Conservation (phyloP, 352 stramenopile genomes). For the Globisporangium sylvaticum region DNA sequence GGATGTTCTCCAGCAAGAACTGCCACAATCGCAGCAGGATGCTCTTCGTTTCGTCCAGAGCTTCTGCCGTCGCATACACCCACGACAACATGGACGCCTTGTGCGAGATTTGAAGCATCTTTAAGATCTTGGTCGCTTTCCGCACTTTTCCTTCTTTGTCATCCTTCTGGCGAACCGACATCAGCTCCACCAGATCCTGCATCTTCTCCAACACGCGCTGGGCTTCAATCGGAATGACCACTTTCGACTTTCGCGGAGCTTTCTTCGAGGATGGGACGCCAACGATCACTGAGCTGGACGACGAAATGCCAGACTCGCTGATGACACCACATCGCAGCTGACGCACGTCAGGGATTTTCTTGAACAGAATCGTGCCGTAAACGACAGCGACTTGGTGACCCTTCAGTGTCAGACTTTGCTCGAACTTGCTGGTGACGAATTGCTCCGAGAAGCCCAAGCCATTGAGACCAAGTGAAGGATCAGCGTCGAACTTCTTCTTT, state of each 20-base stretch:
- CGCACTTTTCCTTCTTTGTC: slow-evolving; percentile 89
- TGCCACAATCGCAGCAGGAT: slow-evolving; percentile 85
- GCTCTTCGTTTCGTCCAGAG: slow-evolving; percentile 83
- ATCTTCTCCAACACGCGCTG: slow-evolving; percentile 88
- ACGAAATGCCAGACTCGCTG: slow-evolving; percentile 86
- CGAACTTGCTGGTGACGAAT: slow-evolving; percentile 83
- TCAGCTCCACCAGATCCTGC: slow-evolving; percentile 84
- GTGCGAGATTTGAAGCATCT: slow-evolving; percentile 88
- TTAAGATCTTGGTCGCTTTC: slow-evolving; percentile 87
- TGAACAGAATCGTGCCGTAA: slow-evolving; percentile 87
- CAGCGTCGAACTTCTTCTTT: slow-evolving; percentile 66
- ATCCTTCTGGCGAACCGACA: slow-evolving; percentile 85
- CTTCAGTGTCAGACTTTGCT: slow-evolving; percentile 85
- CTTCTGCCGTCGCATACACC: slow-evolving; percentile 80
- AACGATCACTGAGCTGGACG: slow-evolving; percentile 85
- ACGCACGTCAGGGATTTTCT: slow-evolving; percentile 84
- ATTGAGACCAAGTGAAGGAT: slow-evolving; percentile 37
- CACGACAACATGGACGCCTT: slow-evolving; percentile 89
- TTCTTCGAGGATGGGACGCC: slow-evolving; percentile 59
- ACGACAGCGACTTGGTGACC: slow-evolving; percentile 85
- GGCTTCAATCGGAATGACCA: slow-evolving; percentile 81
- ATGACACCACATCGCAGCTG: slow-evolving; percentile 85
- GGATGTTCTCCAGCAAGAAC: slow-evolving; percentile 88
- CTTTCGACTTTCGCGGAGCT: slow-evolving; percentile 59
- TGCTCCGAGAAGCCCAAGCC: slow-evolving; percentile 60